Evolutionary conservation across 768 basidiomycete genomes (phyloP).

Genomic region (Tricholoma bakamatsutake): DNA sequence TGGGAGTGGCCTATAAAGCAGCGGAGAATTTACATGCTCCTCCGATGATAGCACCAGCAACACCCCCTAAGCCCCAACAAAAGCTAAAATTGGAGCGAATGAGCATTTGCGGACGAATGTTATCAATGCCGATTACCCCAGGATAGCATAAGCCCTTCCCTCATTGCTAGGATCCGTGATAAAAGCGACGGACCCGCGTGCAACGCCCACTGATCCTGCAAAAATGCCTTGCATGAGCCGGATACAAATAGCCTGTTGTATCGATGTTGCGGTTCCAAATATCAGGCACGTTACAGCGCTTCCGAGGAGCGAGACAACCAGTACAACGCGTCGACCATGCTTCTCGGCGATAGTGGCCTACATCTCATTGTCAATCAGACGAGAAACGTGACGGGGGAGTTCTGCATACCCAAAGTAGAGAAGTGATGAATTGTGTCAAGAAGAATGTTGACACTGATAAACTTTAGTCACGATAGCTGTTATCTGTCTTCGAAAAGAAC

Average conservation of each 20-base stretch:
- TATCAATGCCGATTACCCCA: conserved; percentile 49
- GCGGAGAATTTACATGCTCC: conserved; percentile 60
- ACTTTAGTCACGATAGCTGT: conserved; percentile 9
- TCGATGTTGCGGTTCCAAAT: conserved; percentile 72
- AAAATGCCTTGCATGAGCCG: conserved; percentile 90
- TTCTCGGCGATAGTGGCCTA: conserved; percentile 91
- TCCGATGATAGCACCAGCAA: conserved; percentile 81
- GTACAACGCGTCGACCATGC: conserved; percentile 81
- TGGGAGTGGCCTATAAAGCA: neutral
- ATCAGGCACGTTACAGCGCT: conserved; percentile 72
- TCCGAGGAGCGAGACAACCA: conserved; percentile 81
- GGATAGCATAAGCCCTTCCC: conserved; percentile 88
- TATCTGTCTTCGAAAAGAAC: conserved; percentile 13
- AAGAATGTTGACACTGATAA: conserved; percentile 76
- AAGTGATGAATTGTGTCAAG: conserved; percentile 93
- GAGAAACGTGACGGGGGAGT: conserved; percentile 7
- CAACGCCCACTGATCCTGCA: conserved; percentile 92
- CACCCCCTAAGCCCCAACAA: conserved; percentile 96
- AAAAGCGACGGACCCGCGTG: conserved; percentile 79
- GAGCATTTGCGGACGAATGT: neutral
- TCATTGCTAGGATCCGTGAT: conserved; percentile 93
- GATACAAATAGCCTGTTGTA: conserved; percentile 78
- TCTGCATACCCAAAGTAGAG: conserved; percentile 74
- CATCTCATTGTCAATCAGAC: conserved; percentile 8
- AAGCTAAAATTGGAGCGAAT: conserved; percentile 43